Evolutionary conservation across 805 yeast genomes (phyloP), one percentile per base, ranked within the genome.

Genomic region (Kazachstania psychrophila): DNA sequence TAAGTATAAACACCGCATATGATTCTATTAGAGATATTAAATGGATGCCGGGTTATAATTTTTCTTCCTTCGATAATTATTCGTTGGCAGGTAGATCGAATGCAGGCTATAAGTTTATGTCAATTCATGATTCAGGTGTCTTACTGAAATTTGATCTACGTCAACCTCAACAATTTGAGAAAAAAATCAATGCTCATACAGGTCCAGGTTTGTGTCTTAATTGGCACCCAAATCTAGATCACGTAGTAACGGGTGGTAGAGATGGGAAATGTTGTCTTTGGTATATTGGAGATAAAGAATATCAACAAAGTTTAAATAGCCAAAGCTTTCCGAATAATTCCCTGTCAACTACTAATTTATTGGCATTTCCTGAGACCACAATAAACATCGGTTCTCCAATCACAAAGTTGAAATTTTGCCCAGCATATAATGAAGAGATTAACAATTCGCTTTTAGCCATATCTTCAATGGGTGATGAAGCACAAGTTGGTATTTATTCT

Each of bases 131-230:
- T 56, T 75, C 85, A 2, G 98, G 98, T 12, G 73, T 83, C 3
- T 68, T 89, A n/a, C 76, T 82, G 47, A 76, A 80, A 46, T 88
- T 84, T 76, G 98, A 92, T 60, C 49, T 84, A n/a, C 69, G 97
- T 39, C 70, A 72, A 25, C 78, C 89, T 4, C 48, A 58, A 10
- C 65, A 63, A 34, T 66, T 66, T 34, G 96, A 89, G 48, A 66
- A 78, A 35, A 76, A 79, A 41, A 70, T 92, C 54, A 83, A 80
- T 49, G 94, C 95, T 3, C 97, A 89, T 54, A 73, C 86, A 2
- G 95, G 95, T 0, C 94, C 95, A 2, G 97, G 95, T 0, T 64
- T 88, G 13, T 75, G 94, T 4, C 58, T 92, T 4, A 87, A 85
- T 49, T 87, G 95, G 78, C 95, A 88, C 52, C 94, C 94, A 0